A percentile compares a stretch with the other conserved stretches of the same genome.
Conservation (phyloP, 2,329 filamentous ascomycete species). For the Aspergillus tubingensis region DNA sequence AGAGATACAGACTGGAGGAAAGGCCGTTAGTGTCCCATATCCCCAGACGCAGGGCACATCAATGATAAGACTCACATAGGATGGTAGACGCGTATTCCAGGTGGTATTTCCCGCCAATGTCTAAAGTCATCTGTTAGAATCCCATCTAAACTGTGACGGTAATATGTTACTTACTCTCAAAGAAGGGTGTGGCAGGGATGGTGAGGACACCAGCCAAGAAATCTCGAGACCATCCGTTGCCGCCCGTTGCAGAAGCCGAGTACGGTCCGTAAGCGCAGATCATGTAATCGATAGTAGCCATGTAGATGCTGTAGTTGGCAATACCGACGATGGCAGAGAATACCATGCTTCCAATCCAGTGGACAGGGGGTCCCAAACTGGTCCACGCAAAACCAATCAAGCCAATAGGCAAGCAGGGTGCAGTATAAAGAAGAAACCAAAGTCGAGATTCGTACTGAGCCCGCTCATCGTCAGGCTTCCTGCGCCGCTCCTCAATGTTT, state of each 20-base stretch:
- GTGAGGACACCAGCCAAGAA: conserved; percentile 66
- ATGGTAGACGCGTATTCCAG: conserved; percentile 65
- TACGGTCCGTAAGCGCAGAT: conserved; percentile 68
- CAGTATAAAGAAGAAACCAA: conserved; percentile 62
- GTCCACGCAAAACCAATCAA: conserved; percentile 66
- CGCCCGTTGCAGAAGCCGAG: conserved; percentile 66
- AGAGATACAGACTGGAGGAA: conserved; percentile 54
- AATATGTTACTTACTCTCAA: conserved; percentile 34
- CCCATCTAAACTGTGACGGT: background rate
- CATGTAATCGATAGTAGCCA: conserved; percentile 69
- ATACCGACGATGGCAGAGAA: conserved; percentile 63
- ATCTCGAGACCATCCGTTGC: conserved; percentile 67
- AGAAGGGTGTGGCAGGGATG: conserved; percentile 59
- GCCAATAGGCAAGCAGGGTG: conserved; percentile 61
- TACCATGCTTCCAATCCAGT: conserved; percentile 65
- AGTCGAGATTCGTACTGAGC: conserved; percentile 68
- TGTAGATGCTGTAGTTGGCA: conserved; percentile 65
- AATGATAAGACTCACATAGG: conserved; percentile 46
- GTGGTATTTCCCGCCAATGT: conserved; percentile 58
- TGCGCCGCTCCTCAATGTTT: conserved; percentile 47
- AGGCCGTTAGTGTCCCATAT: background rate
- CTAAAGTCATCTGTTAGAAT: conserved; percentile 24
- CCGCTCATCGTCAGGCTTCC: conserved; percentile 51
- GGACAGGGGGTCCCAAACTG: conserved; percentile 56
- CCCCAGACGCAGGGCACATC: background rate